Evolutionary conservation across 1,284 basidiomycete species (phyloP).

Genomic region (Anthracocystis walkeri): DNA sequence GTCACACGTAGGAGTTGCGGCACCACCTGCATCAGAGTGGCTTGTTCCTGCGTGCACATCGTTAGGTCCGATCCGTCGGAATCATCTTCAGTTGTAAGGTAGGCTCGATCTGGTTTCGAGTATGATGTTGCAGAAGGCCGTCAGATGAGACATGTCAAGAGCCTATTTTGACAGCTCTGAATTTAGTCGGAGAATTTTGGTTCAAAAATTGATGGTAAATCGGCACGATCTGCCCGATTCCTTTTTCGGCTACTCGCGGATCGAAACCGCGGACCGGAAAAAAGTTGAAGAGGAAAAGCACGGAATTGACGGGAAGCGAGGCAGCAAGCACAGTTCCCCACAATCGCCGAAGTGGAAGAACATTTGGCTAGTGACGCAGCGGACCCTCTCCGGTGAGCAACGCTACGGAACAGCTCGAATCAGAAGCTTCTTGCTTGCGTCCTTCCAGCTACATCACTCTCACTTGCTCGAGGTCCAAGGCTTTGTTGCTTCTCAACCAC

Average conservation of each 20-base stretch:
- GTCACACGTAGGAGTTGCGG: constrained; percentile 6
- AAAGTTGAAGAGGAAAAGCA: constrained; percentile 26
- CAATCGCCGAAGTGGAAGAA: constrained; percentile 32
- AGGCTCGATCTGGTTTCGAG: neutral
- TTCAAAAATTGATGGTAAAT: neutral
- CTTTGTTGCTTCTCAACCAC: neutral
- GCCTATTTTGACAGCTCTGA: constrained; percentile 10
- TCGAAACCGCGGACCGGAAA: constrained; percentile 38
- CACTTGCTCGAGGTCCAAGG: neutral
- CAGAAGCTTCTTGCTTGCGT: constrained; percentile 1
- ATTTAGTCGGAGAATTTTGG: neutral
- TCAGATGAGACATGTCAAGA: constrained; percentile 18
- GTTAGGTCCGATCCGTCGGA: neutral
- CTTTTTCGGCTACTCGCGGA: constrained; percentile 23
- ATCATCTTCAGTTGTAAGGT: constrained; percentile 6
- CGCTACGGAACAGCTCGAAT: constrained; percentile 11
- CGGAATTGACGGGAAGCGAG: constrained; percentile 37
- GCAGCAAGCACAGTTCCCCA: constrained; percentile 8
- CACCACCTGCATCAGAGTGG: neutral
- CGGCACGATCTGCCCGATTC: constrained; percentile 7
- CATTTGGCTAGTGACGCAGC: neutral
- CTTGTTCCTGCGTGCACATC: constrained; percentile 4
- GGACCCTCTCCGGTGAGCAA: constrained; percentile 21
- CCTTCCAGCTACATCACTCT: neutral
- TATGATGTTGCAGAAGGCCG: neutral